Evolutionary conservation across 2,329 filamentous ascomycete genomes (phyloP), one percentile per base, ranked within the genome.

Genomic region (Coleophoma crateriformis): DNA sequence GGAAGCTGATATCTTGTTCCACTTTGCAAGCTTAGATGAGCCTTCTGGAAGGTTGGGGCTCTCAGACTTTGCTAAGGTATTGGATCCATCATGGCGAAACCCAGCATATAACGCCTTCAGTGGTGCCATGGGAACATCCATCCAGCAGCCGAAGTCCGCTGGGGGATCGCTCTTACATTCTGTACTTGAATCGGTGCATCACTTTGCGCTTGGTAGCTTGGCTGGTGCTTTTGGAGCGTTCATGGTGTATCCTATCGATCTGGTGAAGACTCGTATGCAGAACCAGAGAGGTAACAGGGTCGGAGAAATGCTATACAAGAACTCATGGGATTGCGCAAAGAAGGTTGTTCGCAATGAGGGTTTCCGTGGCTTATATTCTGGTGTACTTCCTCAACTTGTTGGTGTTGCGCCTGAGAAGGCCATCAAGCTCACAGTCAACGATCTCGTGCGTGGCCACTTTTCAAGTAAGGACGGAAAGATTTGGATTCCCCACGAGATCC

Each of bases 351-450:
- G 84, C 55, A 96, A 97, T 64, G 94, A 99, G 71, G 94, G 94
- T 50, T 79, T 95, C 68, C 78, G 77, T 37, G 94, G 94, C 19
- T 72, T 99, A 45, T 99, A 99, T 74, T 95, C 92, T 45, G 94
- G 94, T 65, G 90, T 99, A 17, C 69, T 96, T 47, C 94, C 94
- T 11, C 94, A 99, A 75, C 79, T 99, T 42, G 89, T 99, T 55
- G 94, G 94, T 68, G 94, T 99, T 42, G 94, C 94, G n/a, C 94
- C 94, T 2, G 94, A 99, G 69, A 99, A 99, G 77, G 94, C 94
- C 60, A 99, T 99, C 74, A 99, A 99, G 76, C 82, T 99, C 55
- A 99, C 94, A 0, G 91, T 99, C 63, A 99, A 99, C 70, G 94
- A 99, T 66, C 72, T 99, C 48, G 90, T 95, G 19, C 85, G 94